Percentiles rank a stretch among this genome's conserved stretches.
phyloP scores from a whole-genome alignment of 257 asterid species.

The Echium plantagineum region DNA sequence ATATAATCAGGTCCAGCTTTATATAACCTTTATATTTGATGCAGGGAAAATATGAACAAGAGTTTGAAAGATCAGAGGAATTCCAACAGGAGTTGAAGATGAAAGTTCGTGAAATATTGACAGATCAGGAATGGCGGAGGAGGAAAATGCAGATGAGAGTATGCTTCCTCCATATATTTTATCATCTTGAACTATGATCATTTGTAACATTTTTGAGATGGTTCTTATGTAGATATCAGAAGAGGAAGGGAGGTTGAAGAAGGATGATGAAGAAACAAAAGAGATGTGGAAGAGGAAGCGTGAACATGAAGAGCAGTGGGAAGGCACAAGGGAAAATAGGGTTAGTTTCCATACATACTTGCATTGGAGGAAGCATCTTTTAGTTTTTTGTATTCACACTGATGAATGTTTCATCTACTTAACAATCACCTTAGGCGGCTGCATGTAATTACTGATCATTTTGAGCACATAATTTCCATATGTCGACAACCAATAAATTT shows the following conservation, averaged over 20 bases:
- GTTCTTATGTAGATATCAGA: conserved; percentile 63
- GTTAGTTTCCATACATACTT: conserved; percentile 30
- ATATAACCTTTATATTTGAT: conserved; percentile 10
- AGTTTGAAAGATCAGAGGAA: conserved; percentile 64
- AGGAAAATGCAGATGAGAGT: conserved; percentile 99
- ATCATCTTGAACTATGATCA: background rate
- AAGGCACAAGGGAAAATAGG: conserved; percentile 95
- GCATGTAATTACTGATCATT: no score
- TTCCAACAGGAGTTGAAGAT: conserved; percentile 81
- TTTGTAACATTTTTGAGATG: conserved; percentile 2
- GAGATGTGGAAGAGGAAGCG: conserved; percentile 99
- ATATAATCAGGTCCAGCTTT: background rate
- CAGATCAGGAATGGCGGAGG: conserved; percentile 99
- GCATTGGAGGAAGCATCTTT: background rate
- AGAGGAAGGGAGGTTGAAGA: conserved; percentile 98
- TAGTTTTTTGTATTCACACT: background rate
- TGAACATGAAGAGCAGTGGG: conserved; percentile 99
- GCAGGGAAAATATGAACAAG: conserved; percentile 94
- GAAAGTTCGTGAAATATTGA: conserved; percentile 89
- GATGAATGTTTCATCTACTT: background rate
- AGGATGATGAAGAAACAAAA: conserved; percentile 96
- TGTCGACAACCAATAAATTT: background rate
- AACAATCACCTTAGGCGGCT: no score
- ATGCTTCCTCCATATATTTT: conserved; percentile 12
- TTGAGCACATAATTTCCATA: no score